phyloP scores from a whole-genome alignment of 2,329 filamentous ascomycete genomes.

The Paecilomyces fulvus region DNA sequence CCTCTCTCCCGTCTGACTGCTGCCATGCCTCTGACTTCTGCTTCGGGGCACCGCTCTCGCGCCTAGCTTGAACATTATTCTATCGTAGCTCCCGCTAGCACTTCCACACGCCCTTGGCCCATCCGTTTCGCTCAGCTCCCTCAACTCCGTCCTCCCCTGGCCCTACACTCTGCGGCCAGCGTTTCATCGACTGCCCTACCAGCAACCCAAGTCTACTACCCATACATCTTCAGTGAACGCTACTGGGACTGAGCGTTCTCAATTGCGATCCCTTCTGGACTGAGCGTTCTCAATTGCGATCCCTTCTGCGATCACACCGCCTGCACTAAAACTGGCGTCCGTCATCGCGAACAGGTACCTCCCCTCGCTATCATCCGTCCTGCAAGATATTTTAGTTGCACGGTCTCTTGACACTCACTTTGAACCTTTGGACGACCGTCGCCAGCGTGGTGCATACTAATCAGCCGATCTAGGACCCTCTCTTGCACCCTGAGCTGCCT shows the following conservation, averaged over 20 bases:
- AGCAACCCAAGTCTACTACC: neutral
- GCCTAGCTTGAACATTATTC: neutral
- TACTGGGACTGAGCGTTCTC: neutral
- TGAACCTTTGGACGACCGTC: neutral
- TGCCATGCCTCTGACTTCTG: neutral
- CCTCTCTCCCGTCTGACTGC: neutral
- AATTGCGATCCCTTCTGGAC: neutral
- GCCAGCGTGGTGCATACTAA: neutral
- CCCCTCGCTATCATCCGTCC: neutral
- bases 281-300: neutral
- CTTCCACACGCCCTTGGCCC: neutral
- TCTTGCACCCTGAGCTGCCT: neutral
- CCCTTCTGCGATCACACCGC: neutral
- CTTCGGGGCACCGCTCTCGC: neutral
- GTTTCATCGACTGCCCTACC: neutral
- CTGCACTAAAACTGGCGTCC: neutral
- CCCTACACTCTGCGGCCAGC: neutral
- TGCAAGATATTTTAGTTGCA: neutral
- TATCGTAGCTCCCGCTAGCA: neutral
- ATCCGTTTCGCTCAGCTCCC: neutral
- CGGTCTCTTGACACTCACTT: neutral
- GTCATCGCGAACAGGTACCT: neutral
- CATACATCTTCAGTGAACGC: neutral
- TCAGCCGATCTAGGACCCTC: neutral
- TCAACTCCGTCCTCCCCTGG: neutral